phyloP scores from a whole-genome alignment of 2,329 filamentous ascomycete genomes.

The Colletotrichum spaethianum region DNA sequence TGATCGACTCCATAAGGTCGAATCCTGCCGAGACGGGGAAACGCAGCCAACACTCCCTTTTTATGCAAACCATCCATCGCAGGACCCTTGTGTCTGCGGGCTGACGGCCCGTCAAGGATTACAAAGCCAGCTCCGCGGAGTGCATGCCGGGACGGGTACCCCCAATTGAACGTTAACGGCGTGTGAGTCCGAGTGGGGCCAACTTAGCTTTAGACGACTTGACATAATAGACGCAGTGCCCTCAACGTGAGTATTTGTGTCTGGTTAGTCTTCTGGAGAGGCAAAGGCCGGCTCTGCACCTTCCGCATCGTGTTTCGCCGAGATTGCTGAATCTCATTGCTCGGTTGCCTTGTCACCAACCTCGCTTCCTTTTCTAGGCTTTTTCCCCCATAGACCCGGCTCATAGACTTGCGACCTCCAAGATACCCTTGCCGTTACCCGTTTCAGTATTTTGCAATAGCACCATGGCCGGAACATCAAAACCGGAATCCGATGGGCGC shows the following conservation, averaged over 20 bases:
- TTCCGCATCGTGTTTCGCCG: not conserved
- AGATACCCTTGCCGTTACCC: conserved; percentile 5
- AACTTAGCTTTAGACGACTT: conserved; percentile 6
- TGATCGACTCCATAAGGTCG: not conserved
- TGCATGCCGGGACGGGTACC: not conserved
- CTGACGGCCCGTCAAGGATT: conserved; percentile 7
- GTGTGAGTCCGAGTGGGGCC: conserved; percentile 14
- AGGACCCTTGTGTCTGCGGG: not conserved
- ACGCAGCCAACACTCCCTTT: not conserved
- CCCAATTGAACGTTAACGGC: conserved; percentile 15
- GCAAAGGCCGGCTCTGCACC: not conserved
- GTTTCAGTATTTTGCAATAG: not conserved
- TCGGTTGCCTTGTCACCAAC: not conserved
- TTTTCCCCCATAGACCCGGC: not conserved
- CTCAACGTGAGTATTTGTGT: not conserved
- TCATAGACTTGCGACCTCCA: not conserved
- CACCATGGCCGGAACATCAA: conserved; percentile 11
- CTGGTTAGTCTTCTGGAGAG: not conserved
- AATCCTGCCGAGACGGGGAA: not conserved
- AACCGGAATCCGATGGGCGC: conserved; percentile 43
- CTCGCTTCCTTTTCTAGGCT: not conserved
- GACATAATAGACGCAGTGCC: conserved; percentile 18
- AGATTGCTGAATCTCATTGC: not conserved
- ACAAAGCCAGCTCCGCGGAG: conserved; percentile 32
- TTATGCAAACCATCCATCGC: not conserved